Conservation (phyloP, 352 stramenopile genomes). For the Pythium guiyangense region DNA sequence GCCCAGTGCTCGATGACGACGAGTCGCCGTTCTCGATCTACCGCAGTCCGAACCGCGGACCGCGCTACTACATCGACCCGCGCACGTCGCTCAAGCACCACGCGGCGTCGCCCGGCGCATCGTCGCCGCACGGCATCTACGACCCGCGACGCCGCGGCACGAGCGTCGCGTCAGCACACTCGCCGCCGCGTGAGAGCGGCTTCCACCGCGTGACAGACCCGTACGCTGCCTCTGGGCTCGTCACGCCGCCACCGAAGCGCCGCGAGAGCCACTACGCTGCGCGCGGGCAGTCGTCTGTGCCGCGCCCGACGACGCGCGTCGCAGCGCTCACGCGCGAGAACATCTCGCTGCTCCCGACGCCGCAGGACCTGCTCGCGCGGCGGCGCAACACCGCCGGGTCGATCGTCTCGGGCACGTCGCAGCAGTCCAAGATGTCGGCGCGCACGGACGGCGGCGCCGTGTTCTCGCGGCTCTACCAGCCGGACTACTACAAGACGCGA, state of each 20-base stretch:
- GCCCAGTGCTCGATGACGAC: slow-evolving; percentile 13
- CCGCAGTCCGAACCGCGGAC: slow-evolving; percentile 18
- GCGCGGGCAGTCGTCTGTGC: slow-evolving; percentile 13
- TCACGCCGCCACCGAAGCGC: slow-evolving; percentile 26
- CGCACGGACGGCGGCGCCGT: slow-evolving; percentile 75
- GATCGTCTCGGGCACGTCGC: slow-evolving; percentile 45
- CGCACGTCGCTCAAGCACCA: slow-evolving; percentile 9
- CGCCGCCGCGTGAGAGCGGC: slow-evolving; percentile 6
- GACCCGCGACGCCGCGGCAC: slow-evolving; percentile 11
- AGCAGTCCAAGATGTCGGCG: slow-evolving; percentile 67
- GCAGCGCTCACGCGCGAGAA: slow-evolving; percentile 76
- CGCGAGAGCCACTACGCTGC: slow-evolving; percentile 11
- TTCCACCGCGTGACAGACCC: slow-evolving; percentile 1
- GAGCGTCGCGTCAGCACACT: slow-evolving; percentile 10
- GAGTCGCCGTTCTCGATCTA: slow-evolving; percentile 26
- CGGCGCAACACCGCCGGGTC: slow-evolving; percentile 41
- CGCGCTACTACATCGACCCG: slow-evolving; percentile 12
- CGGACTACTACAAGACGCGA: slow-evolving; percentile 79
- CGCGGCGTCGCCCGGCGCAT: background rate
- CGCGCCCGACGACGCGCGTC: slow-evolving; percentile 39
- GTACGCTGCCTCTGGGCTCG: slow-evolving; percentile 19
- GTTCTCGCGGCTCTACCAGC: slow-evolving; percentile 79
- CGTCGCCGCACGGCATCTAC: slow-evolving; percentile 11
- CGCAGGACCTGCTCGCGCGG: slow-evolving; percentile 15
- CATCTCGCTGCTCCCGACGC: slow-evolving; percentile 64